A percentile compares a stretch with the other conserved stretches of the same genome.
These are phyloP conservation scores for Nyssa sinensis DNA, from an alignment of 148 eudicot species.

Conservation along the genomic window DNA sequence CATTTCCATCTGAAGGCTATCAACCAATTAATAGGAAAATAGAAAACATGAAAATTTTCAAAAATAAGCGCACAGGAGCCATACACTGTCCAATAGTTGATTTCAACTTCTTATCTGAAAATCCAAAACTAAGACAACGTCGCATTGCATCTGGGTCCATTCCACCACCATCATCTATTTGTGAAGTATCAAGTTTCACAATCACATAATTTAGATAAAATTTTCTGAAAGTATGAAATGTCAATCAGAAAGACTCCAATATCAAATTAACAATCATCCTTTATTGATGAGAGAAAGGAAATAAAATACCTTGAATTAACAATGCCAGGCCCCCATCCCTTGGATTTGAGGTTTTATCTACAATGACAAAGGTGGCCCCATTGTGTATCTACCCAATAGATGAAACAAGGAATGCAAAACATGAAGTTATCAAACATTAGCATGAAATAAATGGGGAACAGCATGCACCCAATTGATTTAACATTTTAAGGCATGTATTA, in stretches of 20 bases:
- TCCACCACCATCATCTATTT: conserved; percentile 92
- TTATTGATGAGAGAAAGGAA: background rate
- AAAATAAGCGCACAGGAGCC: conserved; percentile 16
- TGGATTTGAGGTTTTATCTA: conserved; percentile 76
- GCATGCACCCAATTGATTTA: background rate
- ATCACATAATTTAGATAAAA: conserved; percentile 1
- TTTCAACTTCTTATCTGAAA: conserved; percentile 80
- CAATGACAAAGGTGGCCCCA: conserved; percentile 74
- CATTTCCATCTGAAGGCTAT: conserved; percentile 87
- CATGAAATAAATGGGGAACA: background rate
- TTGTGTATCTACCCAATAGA: conserved; percentile 69
- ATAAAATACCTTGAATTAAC: conserved; percentile 70
- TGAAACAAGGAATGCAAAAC: conserved; percentile 19
- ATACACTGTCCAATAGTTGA: conserved; percentile 85
- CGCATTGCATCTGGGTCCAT: conserved; percentile 89
- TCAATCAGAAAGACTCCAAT: conserved; percentile 12
- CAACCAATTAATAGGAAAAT: conserved; percentile 17
- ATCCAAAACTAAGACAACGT: conserved; percentile 91
- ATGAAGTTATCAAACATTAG: background rate
- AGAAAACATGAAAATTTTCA: background rate
- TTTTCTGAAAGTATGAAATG: background rate
- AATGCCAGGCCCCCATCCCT: conserved; percentile 75
- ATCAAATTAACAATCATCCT: conserved; percentile 4
- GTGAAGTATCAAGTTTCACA: conserved; percentile 26
- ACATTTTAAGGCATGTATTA: background rate